Evolutionary conservation across 2,329 filamentous ascomycete species (phyloP).

Genomic region (Pezicula neosporulosa): DNA sequence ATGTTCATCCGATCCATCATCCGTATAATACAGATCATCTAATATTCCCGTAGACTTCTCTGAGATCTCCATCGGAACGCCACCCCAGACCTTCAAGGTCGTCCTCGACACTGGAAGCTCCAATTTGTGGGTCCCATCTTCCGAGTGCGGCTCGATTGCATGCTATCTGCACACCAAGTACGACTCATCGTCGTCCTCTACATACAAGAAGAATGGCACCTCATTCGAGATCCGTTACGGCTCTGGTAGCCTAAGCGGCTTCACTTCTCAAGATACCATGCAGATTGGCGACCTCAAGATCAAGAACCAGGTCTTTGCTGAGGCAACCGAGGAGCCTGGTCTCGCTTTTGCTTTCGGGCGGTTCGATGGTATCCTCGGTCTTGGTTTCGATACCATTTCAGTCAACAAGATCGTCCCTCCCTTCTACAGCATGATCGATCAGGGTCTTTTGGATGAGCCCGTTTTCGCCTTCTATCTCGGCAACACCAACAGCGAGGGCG

Average conservation of each 20-base stretch:
- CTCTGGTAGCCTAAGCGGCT: conserved; percentile 89
- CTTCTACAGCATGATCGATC: conserved; percentile 93
- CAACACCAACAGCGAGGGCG: conserved; percentile 64
- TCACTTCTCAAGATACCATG: conserved; percentile 84
- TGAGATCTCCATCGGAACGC: conserved; percentile 88
- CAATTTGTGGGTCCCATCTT: conserved; percentile 96
- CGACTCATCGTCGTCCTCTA: conserved; percentile 83
- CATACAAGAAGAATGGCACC: conserved; percentile 91
- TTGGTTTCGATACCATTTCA: conserved; percentile 94
- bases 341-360: conserved; percentile 96
- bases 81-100: conserved; percentile 95
- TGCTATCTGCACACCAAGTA: conserved; percentile 98
- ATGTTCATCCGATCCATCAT: conserved; percentile 36
- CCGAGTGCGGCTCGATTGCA: conserved; percentile 88
- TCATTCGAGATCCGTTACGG: conserved; percentile 93
- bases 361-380: conserved; percentile 94
- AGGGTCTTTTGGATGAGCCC: conserved; percentile 84
- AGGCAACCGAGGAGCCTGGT: conserved; percentile 93
- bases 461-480: conserved; percentile 97
- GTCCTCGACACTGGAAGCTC: conserved; percentile 98
- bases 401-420: conserved; percentile 93
- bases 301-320: conserved; percentile 90
- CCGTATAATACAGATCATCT: conserved; percentile 3
- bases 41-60: conserved; percentile 74
- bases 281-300: conserved; percentile 86